Base-by-base conservation (phyloP, 108 stramenopile species). In the Thalassiosira profunda region DNA sequence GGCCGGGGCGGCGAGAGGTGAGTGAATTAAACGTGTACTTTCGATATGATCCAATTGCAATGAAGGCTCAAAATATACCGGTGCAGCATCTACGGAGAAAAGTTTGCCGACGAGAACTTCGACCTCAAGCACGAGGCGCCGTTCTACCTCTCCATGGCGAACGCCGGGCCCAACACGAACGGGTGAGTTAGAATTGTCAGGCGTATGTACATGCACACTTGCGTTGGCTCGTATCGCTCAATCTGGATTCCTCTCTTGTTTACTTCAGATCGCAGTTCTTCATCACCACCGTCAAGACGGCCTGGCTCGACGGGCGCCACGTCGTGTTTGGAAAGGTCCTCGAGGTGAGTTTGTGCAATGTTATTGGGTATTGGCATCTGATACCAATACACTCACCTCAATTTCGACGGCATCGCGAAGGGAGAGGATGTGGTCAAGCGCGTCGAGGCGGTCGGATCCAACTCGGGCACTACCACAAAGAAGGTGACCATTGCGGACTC, bases 241-340 rank as follows among this genome's bases (percentile, higher is more conserved):
- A n/a, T n/a, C n/a, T n/a, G n/a, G n/a, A n/a, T n/a, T n/a, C n/a
- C n/a, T n/a, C n/a, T 5, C 34, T 33, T 54, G 12, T 58, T 49
- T 40, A 88, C 59, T 96, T 95, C 64, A 96, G 98, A 73, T 90
- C 81, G 28, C 97, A 99, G 73, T 97, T 98, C 82, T 98, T 98
- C 82, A 97, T 98, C 72, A 98, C 97, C 28, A 97, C 97, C 54
- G 96, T 91, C 69, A 93, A n/a, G 58, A 98, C 97, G n/a, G 82
- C 94, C 15, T 98, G 97, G 98, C 64, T 99, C 46, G 98, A 99
- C 73, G 85, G 81, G 70, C 56, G 66, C 58, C 97, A 98, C 60
- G 98, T 99, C 69, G 99, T 99, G 4, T 99, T 99, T 84, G 99
- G 99, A 58, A 95, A 93, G 63, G 97, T 98, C 11, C 63, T 96